These are phyloP conservation scores for barrel medic (Medicago truncatula) DNA, from an alignment of 306 rosid genomes.

Conservation along the genomic window MtrunA17r5.0-ANR NC_053045.1:36875001-36875500, in stretches of 20 bases:
- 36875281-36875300: background rate
- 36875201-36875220: background rate
- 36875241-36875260: too few species aligned
- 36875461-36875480: background rate
- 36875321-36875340: slow-evolving; percentile 29
- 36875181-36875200: background rate
- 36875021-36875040: too few species aligned
- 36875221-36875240: too few species aligned
- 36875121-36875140: slow-evolving; percentile 37
- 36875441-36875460: slow-evolving; percentile 15
- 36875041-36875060: too few species aligned
- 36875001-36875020: too few species aligned
- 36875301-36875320: slow-evolving; percentile 36
- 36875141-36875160: slow-evolving; percentile 22
- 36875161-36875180: background rate
- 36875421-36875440: slow-evolving; percentile 38
- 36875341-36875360: background rate
- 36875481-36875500: background rate
- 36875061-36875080: too few species aligned
- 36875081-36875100: too few species aligned
- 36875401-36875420: slow-evolving; percentile 18
- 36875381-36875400: background rate
- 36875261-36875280: background rate
- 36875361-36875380: background rate
- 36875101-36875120: background rate